Base-by-base conservation (phyloP, 1,284 basidiomycete genomes). In the Rhodotorula sp. region DNA sequence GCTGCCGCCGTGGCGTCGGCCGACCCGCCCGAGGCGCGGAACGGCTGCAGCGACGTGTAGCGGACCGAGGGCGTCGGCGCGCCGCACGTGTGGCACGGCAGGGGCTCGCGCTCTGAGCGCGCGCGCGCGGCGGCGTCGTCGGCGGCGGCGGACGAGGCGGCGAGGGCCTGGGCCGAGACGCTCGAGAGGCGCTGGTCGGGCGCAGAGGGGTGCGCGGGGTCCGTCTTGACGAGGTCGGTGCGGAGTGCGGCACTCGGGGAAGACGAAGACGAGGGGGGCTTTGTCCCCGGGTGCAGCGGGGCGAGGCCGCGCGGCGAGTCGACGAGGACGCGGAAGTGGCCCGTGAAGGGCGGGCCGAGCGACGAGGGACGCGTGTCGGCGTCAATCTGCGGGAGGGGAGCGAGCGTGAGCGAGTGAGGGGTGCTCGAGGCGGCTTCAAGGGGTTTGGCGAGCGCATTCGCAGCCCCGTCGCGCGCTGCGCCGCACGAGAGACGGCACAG, bases 241-340 rank as follows among this genome's bases (percentile, higher is more conserved):
- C 91, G 90, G 46, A 96, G 87, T 81, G 92, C 90, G 72, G 83
- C 82, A 64, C 80, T 74, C 34, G 34, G 34, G 34, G 34, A 34
- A 34, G 34, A 34, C 34, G 34, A 34, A 34, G 34, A 82, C 84
- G n/a, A 82, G 67, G 23, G 82, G 74, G 16, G 82, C 80, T 66
- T 55, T 34, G 90, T 91, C 12, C 94, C 96, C 0, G 96, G 93
- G 81, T 99, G 96, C 34, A 97, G 86, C 41, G 96, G 97, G 80
- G 94, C 92, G 4, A 99, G 86, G 23, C 96, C 97, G 64, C 94
- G 90, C 21, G 97, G 97, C 0, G 96, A 96, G 81, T 99, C 97
- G 77, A 99, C 89, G 60, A 97, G 90, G 77, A 99, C 93, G 71
- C 96, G 90, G 88, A 97, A 99, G 82, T 99, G 96, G 48, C 97